Base-by-base conservation (phyloP, 495 filamentous ascomycete genomes). In the Aspergillus baeticus region DNA sequence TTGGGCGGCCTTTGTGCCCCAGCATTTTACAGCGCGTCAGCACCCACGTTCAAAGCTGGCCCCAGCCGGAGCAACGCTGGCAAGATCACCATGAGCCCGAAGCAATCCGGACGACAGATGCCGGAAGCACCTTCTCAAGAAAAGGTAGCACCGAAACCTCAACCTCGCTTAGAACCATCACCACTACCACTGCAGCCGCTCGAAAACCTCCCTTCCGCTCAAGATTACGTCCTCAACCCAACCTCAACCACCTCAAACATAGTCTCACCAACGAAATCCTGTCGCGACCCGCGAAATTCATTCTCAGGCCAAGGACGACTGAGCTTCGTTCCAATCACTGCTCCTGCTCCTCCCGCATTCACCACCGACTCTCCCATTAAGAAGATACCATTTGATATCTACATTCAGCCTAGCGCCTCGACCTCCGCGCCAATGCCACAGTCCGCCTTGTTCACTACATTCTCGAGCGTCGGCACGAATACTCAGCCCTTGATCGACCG, bases 351-450 rank as follows among this genome's bases (percentile, higher is more conserved):
- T 51, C 76, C 82, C 36, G 76, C 71, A 55, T 87, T 88, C 62
- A 78, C 79, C 44, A 96, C 90, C n/a, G 92, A 94, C 72, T 94
- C 91, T 13, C 90, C 88, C 23, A 75, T 85, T 63, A 96, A 96
- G 78, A 90, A 88, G 63, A 79, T 86, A 7, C 62, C 83, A 36
- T 81, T 85, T 70, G 60, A 63, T n/a, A 60, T 65, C 21, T 67
- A 68, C 54, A 42, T 59, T 11, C 64, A 67, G 80, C 77, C n/a
- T 72, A 74, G 59, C 81, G 81, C 70, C 79, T 83, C 66, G 78
- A 78, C 22, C 75, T 63, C 65, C 74, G 62, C 65, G n/a, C 68
- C 75, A 59, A 74, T 82, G 61, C 81, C 84, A 20, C 83, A 88
- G 55, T 85, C 84, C 62, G 80, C 84, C 38, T 71, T 89, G 20